Base-by-base conservation (phyloP, 805 yeast species). In the Wickerhamomyces ciferrii region DNA sequence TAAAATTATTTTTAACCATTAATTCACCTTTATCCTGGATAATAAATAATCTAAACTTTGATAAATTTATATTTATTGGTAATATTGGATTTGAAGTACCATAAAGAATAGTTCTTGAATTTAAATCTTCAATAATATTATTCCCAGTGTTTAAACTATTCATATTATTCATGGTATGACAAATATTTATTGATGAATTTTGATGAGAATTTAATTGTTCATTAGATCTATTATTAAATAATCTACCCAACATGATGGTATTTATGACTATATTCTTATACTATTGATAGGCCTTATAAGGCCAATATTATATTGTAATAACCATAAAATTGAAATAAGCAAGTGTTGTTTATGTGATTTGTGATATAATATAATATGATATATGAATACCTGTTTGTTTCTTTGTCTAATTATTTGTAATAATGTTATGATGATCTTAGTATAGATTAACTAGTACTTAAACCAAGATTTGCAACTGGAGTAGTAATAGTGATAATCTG, bases 11-110 rank as follows among this genome's bases (percentile, higher is more conserved):
- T 35, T 65, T 58, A 24, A 65, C 63, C 39, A 65, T 60, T 37
- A 66, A 51, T 31, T 63, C 67, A 4, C 70, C 71, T 5, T 67
- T 63, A 43, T 68, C 74, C 44, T 67, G 68, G 1, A 68, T 63
- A 2, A 70, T 51, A 3, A 70, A 21, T 15, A 70, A 43, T 41
- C 74, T 55, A 45, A 62, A 69, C 4, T 55, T 57, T 41, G 54
- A 42, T 19, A 41, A 49, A 4, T 48, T 52, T 14, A 55, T n/a
- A 10, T 21, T 35, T 3, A 36, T 31, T 2, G 27, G 38, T 1
- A 7, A 14, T 8, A 60, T 43, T 24, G 44, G 49, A 27, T 49
- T 48, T 8, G 56, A 53, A 1, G 60, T 55, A 0, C 64, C 64
- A 32, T 56, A 60, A 4, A 60, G 44, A 4, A 59, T 49, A 1